phyloP scores from a whole-genome alignment of 768 basidiomycete genomes.

The Inosperma sp. region DNA sequence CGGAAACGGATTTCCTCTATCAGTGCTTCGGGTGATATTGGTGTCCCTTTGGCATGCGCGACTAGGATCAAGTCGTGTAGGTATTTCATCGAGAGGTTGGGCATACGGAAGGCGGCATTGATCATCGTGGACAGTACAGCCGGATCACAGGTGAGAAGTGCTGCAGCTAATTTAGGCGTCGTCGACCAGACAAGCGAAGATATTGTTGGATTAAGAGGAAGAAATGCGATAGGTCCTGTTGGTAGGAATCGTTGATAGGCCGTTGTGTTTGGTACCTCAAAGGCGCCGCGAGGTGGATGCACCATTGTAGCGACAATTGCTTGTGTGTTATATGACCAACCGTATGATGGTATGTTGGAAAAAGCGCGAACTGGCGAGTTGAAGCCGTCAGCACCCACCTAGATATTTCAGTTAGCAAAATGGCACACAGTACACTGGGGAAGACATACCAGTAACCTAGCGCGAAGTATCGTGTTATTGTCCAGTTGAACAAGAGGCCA shows the following conservation, averaged over 20 bases:
- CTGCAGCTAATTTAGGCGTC: constrained; percentile 65
- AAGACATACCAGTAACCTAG: constrained; percentile 66
- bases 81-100: constrained; percentile 66
- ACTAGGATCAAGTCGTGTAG: constrained; percentile 60
- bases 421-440: not conserved
- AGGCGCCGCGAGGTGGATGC: constrained; percentile 61
- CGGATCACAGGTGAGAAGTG: constrained; percentile 61
- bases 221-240: constrained; percentile 92
- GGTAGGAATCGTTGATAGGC: constrained; percentile 95
- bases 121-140: constrained; percentile 67
- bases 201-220: constrained; percentile 72
- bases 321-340: constrained; percentile 87
- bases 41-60: constrained; percentile 38
- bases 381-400: constrained; percentile 95
- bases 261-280: constrained; percentile 64
- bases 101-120: constrained; percentile 87
- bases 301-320: constrained; percentile 86
- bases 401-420: not conserved
- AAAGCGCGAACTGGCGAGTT: constrained; percentile 91
- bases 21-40: constrained; percentile 48
- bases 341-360: constrained; percentile 80
- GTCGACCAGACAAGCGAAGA: constrained; percentile 97
- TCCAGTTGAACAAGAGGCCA: constrained; percentile 83
- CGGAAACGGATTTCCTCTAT: constrained; percentile 65
- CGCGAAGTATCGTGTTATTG: constrained; percentile 57